phyloP scores from a whole-genome alignment of 495 filamentous ascomycete genomes.

The Gamarada debralockiae region DNA sequence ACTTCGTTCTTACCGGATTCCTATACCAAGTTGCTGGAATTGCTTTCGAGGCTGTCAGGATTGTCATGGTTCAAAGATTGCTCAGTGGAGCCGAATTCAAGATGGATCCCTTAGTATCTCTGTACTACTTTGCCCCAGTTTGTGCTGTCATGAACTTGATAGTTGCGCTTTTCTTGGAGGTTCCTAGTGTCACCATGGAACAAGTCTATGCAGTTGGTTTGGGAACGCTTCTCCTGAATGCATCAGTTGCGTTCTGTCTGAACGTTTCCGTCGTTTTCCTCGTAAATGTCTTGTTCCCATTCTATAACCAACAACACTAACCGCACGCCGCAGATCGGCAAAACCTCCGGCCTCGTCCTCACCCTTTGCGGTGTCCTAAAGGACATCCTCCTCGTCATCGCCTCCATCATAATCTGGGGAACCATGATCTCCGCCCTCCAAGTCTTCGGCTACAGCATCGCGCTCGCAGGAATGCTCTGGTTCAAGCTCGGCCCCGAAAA shows the following conservation, averaged over 20 bases:
- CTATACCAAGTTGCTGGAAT: slow-evolving; percentile 82
- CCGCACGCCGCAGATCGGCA: slow-evolving; percentile 71
- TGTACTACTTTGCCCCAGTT: slow-evolving; percentile 94
- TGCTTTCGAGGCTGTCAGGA: slow-evolving; percentile 82
- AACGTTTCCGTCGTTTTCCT: slow-evolving; percentile 95
- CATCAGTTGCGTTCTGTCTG: slow-evolving; percentile 76
- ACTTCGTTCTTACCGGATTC: slow-evolving; percentile 84
- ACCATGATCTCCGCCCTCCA: slow-evolving; percentile 79
- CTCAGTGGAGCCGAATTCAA: slow-evolving; percentile 89
- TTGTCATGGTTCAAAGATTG: slow-evolving; percentile 88
- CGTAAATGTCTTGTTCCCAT: slow-evolving; percentile 50
- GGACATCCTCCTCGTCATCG: slow-evolving; percentile 89
- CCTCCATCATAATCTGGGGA: slow-evolving; percentile 86
- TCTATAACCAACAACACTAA: slow-evolving; percentile 26
- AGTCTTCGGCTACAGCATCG: slow-evolving; percentile 92
- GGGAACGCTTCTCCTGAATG: slow-evolving; percentile 73
- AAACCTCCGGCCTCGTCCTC: slow-evolving; percentile 92
- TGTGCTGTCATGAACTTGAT: slow-evolving; percentile 86
- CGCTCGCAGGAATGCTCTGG: slow-evolving; percentile 86
- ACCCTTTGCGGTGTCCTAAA: slow-evolving; percentile 98
- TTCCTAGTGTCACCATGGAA: slow-evolving; percentile 63
- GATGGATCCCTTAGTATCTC: slow-evolving; percentile 94
- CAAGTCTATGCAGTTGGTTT: slow-evolving; percentile 75
- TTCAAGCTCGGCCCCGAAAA: slow-evolving; percentile 93
- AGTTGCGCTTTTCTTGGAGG: slow-evolving; percentile 75